These are phyloP conservation scores for Euphorbia schlechtendalii DNA, from an alignment of 441 rosid species.

Conservation along the genomic window DNA sequence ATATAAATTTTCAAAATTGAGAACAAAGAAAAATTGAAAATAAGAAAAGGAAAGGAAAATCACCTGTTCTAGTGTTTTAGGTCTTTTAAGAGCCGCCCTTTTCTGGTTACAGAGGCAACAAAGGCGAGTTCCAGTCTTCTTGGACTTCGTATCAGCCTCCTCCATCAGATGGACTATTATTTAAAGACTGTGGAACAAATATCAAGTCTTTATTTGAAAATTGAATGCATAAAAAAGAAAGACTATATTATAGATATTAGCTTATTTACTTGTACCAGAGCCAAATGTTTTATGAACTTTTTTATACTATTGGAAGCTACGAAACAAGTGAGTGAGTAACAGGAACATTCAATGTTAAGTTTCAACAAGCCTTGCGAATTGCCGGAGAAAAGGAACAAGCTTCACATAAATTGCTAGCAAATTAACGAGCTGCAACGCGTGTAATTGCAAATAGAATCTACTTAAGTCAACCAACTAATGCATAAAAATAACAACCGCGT, in stretches of 20 bases:
- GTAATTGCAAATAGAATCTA: background rate
- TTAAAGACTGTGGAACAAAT: background rate
- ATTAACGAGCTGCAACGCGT: background rate
- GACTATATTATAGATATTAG: background rate
- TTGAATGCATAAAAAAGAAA: background rate
- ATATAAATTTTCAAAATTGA: too few species aligned
- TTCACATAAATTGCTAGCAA: background rate
- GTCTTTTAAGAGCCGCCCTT: slow-evolving; percentile 75
- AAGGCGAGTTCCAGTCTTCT: slow-evolving; percentile 40
- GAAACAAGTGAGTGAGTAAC: background rate
- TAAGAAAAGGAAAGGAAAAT: background rate
- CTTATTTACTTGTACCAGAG: background rate
- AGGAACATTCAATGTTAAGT: too few species aligned
- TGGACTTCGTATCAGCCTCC: slow-evolving; percentile 33
- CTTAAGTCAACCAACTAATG: background rate
- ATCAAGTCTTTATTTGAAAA: background rate
- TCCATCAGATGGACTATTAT: slow-evolving; percentile 25
- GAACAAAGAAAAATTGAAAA: background rate
- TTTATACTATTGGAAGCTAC: background rate
- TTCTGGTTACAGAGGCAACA: slow-evolving; percentile 57
- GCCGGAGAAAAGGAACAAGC: background rate
- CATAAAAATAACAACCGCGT: too few species aligned
- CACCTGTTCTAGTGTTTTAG: slow-evolving; percentile 89
- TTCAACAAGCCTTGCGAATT: background rate
- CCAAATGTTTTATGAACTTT: background rate